Evolutionary conservation across 1,284 basidiomycete genomes (phyloP).

Genomic region (Abortiporus biennis): DNA sequence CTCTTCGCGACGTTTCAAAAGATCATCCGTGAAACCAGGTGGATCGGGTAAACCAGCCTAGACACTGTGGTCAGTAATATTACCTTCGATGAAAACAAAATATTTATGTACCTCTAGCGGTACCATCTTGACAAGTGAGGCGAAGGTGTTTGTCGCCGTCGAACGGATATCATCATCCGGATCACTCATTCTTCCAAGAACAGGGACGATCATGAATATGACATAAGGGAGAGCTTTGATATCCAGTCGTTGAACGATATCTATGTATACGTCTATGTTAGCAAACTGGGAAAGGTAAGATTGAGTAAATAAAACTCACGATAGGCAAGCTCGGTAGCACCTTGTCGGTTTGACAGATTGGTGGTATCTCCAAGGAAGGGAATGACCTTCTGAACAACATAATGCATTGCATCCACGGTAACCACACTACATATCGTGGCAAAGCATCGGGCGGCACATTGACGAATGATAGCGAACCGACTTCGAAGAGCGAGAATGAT

Average conservation of each 20-base stretch:
- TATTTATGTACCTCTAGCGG: conserved; percentile 89
- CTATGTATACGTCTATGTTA: conserved; percentile 33
- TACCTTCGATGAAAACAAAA: conserved; percentile 1
- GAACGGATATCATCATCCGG: conserved; percentile 87
- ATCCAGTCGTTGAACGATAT: conserved; percentile 88
- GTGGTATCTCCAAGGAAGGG: conserved; percentile 82
- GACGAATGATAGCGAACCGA: conserved; percentile 83
- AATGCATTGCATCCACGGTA: conserved; percentile 82
- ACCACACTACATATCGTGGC: conserved; percentile 86
- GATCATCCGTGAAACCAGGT: conserved; percentile 83
- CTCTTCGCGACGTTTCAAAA: conserved; percentile 82
- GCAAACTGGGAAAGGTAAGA: conserved; percentile 3
- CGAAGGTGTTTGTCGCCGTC: conserved; percentile 94
- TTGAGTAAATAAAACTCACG: conserved; percentile 49
- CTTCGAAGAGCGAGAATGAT: conserved; percentile 78
- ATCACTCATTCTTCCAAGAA: conserved; percentile 98
- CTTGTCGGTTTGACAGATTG: conserved; percentile 79
- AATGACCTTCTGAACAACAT: conserved; percentile 83
- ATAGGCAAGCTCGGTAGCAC: conserved; percentile 85
- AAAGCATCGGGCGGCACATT: conserved; percentile 83
- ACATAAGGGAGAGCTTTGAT: conserved; percentile 96
- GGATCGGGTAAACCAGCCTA: conserved; percentile 95
- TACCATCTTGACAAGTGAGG: conserved; percentile 98
- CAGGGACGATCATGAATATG: conserved; percentile 94
- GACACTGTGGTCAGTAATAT: not conserved